Evolutionary conservation across 225 moss, liverwort and hornwort genomes (phyloP).

Genomic region (Anthoceros angustus): DNA sequence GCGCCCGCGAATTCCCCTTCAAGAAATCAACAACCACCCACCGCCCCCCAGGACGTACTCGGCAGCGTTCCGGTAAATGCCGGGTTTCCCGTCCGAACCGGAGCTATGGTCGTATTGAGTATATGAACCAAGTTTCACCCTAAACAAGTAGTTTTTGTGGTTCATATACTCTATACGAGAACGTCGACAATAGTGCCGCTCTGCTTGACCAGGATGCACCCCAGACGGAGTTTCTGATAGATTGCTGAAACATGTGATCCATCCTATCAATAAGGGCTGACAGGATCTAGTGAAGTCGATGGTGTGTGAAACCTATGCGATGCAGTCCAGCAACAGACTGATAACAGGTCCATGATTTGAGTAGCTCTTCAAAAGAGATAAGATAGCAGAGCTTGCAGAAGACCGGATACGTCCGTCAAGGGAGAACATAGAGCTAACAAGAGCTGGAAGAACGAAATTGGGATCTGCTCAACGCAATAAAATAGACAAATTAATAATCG

Average conservation of each 20-base stretch:
- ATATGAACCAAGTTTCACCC: too few relatives aligned
- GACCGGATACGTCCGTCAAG: constrained; percentile 66
- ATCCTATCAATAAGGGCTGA: too few relatives aligned
- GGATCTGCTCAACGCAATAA: constrained; percentile 35
- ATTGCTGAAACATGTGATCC: neutral
- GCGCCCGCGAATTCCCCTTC: constrained; percentile 36
- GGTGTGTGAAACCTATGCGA: constrained; percentile 28
- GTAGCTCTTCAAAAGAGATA: constrained; percentile 55
- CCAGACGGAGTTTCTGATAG: too few relatives aligned
- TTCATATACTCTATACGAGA: too few relatives aligned
- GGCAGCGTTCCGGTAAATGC: constrained; percentile 71
- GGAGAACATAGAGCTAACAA: constrained; percentile 62
- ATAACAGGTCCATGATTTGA: constrained; percentile 35
- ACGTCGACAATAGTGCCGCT: too few relatives aligned
- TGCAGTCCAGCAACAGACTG: constrained; percentile 60
- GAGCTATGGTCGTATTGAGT: too few relatives aligned
- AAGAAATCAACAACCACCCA: constrained; percentile 91
- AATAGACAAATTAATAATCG: neutral
- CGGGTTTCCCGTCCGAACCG: constrained; percentile 74
- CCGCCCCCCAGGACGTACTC: constrained; percentile 64
- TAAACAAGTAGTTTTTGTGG: too few relatives aligned
- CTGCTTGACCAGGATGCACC: too few relatives aligned
- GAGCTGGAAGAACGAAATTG: constrained; percentile 49
- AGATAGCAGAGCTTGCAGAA: constrained; percentile 64
- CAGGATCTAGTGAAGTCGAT: neutral